Base-by-base conservation (phyloP, 257 asterid genomes). In the Catharanthus roseus region DNA sequence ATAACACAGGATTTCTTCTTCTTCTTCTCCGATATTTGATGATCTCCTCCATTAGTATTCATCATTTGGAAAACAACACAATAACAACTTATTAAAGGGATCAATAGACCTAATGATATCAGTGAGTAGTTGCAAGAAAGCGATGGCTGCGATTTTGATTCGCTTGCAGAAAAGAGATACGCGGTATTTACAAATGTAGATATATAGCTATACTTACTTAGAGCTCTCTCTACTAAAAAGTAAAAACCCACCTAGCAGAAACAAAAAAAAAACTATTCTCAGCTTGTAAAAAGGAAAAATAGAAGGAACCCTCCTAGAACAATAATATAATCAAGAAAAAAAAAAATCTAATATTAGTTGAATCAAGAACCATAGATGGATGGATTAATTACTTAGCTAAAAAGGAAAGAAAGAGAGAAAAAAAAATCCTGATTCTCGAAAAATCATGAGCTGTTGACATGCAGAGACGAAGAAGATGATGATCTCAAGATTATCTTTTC, bases 1-100 rank as follows among this genome's bases (percentile, higher is more conserved):
- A 5, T 5, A 49, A 58, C 50, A 42, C 24, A 55, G 44, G 76
- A 64, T 70, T 71, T 68, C n/a, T 71, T 64, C n/a, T 56, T 38
- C 44, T 42, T 24, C 41, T 75, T 15, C 39, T 61, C 71, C 15
- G 75, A 53, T 42, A n/a, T n/a, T n/a, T n/a, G n/a, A n/a, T 50
- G 67, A 34, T 24, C 31, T 60, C 69, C 83, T 68, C 26, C 71
- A 55, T 69, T 55, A 56, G 67, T 60, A 53, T 50, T 75, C 80
- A 54, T 80, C 85, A 79, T 77, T 42, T 50, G 77, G 54, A 8
- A 78, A 38, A 53, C 21, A 73, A 71, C 77, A 11, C 72, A 51
- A 60, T 69, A 75, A 70, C 75, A 42, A 70, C 70, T 74, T 45
- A 70, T 12, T 58, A 15, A 50, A 10, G 11, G 41, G 62, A 63